Conservation (phyloP, 805 yeast genomes). For the Lipomyces sp. region DNA sequence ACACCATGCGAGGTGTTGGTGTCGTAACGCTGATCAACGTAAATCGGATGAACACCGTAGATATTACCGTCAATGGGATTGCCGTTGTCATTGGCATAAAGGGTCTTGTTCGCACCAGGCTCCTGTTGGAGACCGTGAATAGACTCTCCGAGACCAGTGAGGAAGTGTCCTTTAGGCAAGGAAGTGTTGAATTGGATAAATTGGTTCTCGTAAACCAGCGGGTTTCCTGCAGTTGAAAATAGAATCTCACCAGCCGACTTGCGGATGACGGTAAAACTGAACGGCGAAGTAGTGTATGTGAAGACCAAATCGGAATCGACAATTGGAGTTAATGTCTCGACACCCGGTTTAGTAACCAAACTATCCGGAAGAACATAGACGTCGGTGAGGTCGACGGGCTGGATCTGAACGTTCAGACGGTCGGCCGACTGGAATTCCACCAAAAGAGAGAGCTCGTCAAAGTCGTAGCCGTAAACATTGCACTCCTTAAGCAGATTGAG, state of each 20-base stretch:
- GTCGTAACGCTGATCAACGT: constrained; percentile 43
- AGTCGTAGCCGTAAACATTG: constrained; percentile 33
- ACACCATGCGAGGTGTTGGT: constrained; percentile 44
- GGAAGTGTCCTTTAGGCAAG: constrained; percentile 43
- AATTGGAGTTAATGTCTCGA: neutral
- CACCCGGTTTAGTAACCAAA: constrained; percentile 13
- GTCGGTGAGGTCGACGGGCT: constrained; percentile 8
- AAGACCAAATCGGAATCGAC: constrained; percentile 9
- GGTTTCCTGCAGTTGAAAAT: constrained; percentile 45
- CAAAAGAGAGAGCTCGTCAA: constrained; percentile 7
- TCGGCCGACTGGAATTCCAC: constrained; percentile 12
- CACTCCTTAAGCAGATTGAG: constrained; percentile 10
- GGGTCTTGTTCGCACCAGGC: constrained; percentile 45
- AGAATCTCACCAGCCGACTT: constrained; percentile 41
- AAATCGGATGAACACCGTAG: constrained; percentile 47
- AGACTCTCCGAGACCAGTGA: constrained; percentile 47
- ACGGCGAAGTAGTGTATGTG: constrained; percentile 24
- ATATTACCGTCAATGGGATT: constrained; percentile 45
- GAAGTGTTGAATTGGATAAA: constrained; percentile 44
- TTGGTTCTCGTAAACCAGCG: constrained; percentile 44
- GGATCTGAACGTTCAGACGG: constrained; percentile 17
- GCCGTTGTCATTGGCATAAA: constrained; percentile 40
- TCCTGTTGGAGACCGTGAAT: constrained; percentile 43
- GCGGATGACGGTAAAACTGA: constrained; percentile 39
- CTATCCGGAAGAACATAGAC: constrained; percentile 7